Conservation (phyloP, 768 basidiomycete species). For the Auricularia cornea region DNA sequence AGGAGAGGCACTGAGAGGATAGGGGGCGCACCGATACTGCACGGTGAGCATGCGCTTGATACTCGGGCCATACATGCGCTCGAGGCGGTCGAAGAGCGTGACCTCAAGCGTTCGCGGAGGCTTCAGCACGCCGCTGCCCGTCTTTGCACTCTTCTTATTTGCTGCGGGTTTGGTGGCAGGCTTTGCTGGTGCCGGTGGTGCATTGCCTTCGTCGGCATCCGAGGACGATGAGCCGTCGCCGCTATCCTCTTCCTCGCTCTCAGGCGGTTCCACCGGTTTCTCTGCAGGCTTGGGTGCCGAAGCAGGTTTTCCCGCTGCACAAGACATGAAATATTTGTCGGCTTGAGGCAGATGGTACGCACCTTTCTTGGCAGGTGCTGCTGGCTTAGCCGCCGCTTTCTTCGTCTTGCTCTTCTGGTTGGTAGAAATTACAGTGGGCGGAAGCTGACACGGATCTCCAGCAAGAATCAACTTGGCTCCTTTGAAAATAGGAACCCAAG, state of each 20-base stretch:
- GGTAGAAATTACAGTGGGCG: slow-evolving; percentile 81
- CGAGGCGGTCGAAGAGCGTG: slow-evolving; percentile 88
- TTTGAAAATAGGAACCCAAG: slow-evolving; percentile 95
- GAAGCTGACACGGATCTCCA: slow-evolving; percentile 93
- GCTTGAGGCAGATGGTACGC: too few species aligned
- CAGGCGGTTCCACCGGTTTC: background rate
- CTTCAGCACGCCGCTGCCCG: slow-evolving; percentile 24
- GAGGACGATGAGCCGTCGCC: background rate
- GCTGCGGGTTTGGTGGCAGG: slow-evolving; percentile 3
- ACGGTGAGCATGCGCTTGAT: slow-evolving; percentile 84
- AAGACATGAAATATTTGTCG: too few species aligned
- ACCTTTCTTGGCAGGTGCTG: background rate
- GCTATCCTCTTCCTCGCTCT: slow-evolving; percentile 7
- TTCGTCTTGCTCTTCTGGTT: slow-evolving; percentile 29
- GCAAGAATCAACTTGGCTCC: slow-evolving; percentile 84
- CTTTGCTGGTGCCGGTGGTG: background rate
- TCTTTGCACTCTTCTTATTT: slow-evolving; percentile 9
- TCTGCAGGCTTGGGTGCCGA: background rate
- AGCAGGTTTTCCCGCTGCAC: background rate
- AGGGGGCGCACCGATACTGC: slow-evolving; percentile 64
- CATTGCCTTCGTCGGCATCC: background rate
- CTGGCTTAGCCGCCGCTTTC: slow-evolving; percentile 16
- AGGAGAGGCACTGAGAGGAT: too few species aligned
- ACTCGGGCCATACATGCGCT: slow-evolving; percentile 72
- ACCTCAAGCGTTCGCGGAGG: slow-evolving; percentile 72